Percentiles rank a stretch among this genome's conserved stretches.
Evolutionary conservation across 2,329 filamentous ascomycete genomes (phyloP).

Genomic region (Periconia digitata): DNA sequence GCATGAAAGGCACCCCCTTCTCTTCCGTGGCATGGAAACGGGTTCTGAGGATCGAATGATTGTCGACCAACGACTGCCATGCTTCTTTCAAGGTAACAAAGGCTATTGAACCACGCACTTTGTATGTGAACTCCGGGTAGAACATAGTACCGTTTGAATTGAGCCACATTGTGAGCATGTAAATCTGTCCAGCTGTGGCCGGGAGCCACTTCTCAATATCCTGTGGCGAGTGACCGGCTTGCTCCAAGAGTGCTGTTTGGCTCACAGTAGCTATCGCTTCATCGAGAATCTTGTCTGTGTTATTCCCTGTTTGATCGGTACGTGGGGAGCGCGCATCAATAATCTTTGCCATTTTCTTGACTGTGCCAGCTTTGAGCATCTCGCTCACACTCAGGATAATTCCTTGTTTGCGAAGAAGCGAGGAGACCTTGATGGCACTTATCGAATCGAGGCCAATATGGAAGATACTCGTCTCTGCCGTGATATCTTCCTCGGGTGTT

Average conservation of each 20-base stretch:
- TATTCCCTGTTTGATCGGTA: not conserved
- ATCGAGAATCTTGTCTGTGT: constrained; percentile 7
- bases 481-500: constrained; percentile 60
- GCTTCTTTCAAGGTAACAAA: constrained; percentile 53
- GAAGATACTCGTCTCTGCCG: constrained; percentile 68
- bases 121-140: constrained; percentile 71
- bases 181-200: constrained; percentile 74
- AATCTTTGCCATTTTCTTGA: constrained; percentile 62
- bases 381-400: constrained; percentile 69
- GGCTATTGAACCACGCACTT: constrained; percentile 46
- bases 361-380: constrained; percentile 66
- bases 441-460: constrained; percentile 90
- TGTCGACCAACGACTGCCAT: constrained; percentile 62
- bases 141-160: constrained; percentile 68
- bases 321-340: constrained; percentile 19
- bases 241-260: constrained; percentile 40
- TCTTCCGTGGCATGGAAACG: constrained; percentile 59
- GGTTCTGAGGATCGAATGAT: constrained; percentile 69
- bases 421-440: constrained; percentile 80
- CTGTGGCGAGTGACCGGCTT: constrained; percentile 45
- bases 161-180: constrained; percentile 79
- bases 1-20: constrained; percentile 58
- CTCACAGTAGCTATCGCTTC: constrained; percentile 44
- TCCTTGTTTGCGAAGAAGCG: constrained; percentile 65
- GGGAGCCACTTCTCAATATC: constrained; percentile 64